Evolutionary conservation across 306 rosid species (phyloP), one percentile per base, ranked within the genome.

Genomic region (Hippophae gyantsensis): DNA sequence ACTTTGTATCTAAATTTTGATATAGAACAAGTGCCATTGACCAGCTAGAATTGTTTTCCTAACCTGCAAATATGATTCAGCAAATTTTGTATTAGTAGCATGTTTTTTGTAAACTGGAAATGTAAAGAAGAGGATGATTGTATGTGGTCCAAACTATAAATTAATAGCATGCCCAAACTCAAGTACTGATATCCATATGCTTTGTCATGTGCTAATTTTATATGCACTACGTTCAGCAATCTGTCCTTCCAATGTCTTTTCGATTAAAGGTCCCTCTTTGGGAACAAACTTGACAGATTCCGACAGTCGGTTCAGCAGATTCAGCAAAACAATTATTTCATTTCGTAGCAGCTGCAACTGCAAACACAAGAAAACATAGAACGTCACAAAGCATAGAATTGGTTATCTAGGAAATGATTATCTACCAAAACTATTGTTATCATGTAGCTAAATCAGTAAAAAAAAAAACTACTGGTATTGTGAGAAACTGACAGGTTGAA

Each of bases 281-380:
- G 55, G 69, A 48, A 63, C 76, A 13, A 77, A 56, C 53, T 60
- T 68, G 56, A 85, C 67, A 10, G 88, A 85, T 64, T 85, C 85
- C 0, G 85, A 82, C 4, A 85, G 88, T 51, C 87, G 72, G 62
- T 77, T 81, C 10, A 85, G 87, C 72, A 84, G 85, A 69, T 84
- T 84, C 65, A 74, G 49, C 63, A 84, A 61, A 32, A 85, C 90
- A 48, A 84, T 84, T 51, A 84, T 87, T 65, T 84, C 87, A 74
- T 84, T 84, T 69, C 85, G 76, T 69, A 78, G 87, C 59, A 84
- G 68, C 81, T 84, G 79, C 68, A 84, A 66, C 90, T 84, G 81
- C 60, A 58, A 25, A 63, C 12, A 12, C 51, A 54, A 44, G 42
- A 6, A 49, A 42, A 32, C 14, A 10, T 51, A 26, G 11, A 6